These are phyloP conservation scores for Eurotiales sp. DNA, from an alignment of 2,329 filamentous ascomycete genomes.

Conservation along the genomic window DNA sequence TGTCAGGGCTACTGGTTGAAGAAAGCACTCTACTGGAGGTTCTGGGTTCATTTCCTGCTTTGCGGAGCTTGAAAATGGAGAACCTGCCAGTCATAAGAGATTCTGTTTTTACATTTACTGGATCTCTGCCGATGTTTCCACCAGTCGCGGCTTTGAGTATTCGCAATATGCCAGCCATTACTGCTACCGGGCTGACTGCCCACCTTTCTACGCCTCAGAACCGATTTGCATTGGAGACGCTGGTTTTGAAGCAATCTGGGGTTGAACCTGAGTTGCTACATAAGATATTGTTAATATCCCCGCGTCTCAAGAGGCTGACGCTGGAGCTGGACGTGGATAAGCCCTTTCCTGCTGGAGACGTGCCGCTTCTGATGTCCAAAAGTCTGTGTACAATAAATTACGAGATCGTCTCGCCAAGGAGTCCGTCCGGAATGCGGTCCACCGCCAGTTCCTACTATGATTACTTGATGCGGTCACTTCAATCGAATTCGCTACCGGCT, in stretches of 20 bases:
- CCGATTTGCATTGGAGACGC: constrained; percentile 58
- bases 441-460: constrained; percentile 67
- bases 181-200: constrained; percentile 63
- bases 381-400: constrained; percentile 72
- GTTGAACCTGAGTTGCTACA: constrained; percentile 48
- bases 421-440: constrained; percentile 54
- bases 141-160: constrained; percentile 70
- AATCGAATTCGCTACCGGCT: constrained; percentile 68
- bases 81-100: constrained; percentile 70
- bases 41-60: constrained; percentile 60
- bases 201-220: constrained; percentile 64
- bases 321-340: constrained; percentile 55
- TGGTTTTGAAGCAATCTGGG: constrained; percentile 70
- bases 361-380: constrained; percentile 64
- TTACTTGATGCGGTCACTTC: constrained; percentile 79
- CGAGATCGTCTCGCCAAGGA: constrained; percentile 64
- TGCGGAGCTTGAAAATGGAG: constrained; percentile 72
- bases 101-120: constrained; percentile 65
- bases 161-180: constrained; percentile 67
- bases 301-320: constrained; percentile 45
- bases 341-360: constrained; percentile 52
- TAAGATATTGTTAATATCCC: constrained; percentile 39
- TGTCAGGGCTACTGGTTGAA: constrained; percentile 37
- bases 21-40: constrained; percentile 59
- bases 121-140: constrained; percentile 68